Conservation (phyloP, 106 monocot genomes). For the Xerophyta viscosa region DNA sequence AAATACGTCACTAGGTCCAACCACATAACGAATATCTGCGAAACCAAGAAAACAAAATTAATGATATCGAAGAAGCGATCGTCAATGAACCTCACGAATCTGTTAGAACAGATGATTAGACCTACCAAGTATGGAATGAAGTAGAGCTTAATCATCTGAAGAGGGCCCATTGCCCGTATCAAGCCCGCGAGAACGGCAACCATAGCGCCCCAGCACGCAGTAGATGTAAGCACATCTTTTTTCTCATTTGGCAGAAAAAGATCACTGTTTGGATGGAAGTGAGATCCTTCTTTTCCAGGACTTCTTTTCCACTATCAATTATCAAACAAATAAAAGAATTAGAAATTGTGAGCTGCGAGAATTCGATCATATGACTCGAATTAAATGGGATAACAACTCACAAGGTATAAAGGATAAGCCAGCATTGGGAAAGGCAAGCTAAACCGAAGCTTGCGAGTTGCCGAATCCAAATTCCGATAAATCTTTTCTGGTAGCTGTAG, state of each 20-base stretch:
- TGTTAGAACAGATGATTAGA: background rate
- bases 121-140: conserved; percentile 56
- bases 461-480: conserved; percentile 39
- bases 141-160: conserved; percentile 58
- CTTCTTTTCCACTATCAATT: conserved; percentile 41
- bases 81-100: background rate
- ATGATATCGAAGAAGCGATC: too few species aligned
- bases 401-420: conserved; percentile 56
- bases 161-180: conserved; percentile 24
- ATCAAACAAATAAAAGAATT: background rate
- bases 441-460: conserved; percentile 39
- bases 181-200: conserved; percentile 37
- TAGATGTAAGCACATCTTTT: conserved; percentile 48
- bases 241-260: conserved; percentile 48
- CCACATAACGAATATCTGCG: conserved; percentile 65
- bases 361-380: too few species aligned
- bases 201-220: conserved; percentile 57
- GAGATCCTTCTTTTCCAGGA: conserved; percentile 73
- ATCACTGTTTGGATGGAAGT: conserved; percentile 61
- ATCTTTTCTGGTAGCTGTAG: conserved; percentile 55
- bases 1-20: conserved; percentile 56
- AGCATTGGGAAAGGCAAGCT: conserved; percentile 69
- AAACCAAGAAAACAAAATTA: too few species aligned
- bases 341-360: too few species aligned
- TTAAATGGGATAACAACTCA: conserved; percentile 10